Evolutionary conservation across 257 asterid species (phyloP), one percentile per base, ranked within the genome.

Genomic region (Rubia yunnanensis): DNA sequence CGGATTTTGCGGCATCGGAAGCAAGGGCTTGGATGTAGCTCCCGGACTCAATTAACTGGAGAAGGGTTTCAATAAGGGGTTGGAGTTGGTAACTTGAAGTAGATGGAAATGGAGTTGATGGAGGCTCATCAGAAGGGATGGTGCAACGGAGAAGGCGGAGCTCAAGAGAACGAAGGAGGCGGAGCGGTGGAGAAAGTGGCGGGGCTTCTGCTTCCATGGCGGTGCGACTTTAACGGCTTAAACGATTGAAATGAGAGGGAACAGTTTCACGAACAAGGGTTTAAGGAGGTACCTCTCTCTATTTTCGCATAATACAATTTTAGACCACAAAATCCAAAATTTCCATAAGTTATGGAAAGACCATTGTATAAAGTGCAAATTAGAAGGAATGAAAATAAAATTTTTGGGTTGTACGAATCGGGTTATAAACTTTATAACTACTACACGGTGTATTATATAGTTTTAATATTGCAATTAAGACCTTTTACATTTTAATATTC

Each of bases 121-220:
- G 74, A 59, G 53, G 26, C 38, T 39, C 36, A 10, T 79, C 82
- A 17, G 84, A 67, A 61, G 97, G 86, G 50, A 84, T 44, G 24
- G 96, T 70, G 81, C 94, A 87, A 67, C 88, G 94, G 73, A 92
- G 85, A 60, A 92, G 98, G 72, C 96, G 95, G 74, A 92, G 98
- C 84, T 92, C 98, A 57, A 87, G 67, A 18, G 79, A 70, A 57
- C 91, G 94, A 61, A 87, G 63, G 36, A 28, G 8, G 48, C 53
- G 27, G 3, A 46, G 62, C 20, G 58, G 60, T 41, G 71, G 63
- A 24, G 61, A 31, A 26, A 55, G 34, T 46, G 35, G 52, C 52
- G 63, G 38, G 7, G 61, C 53, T 18, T 10, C 27, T 46, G 50
- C 59, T 48, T 10, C 64, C 74, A 70, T 71, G 39, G 66, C 57